These are phyloP conservation scores for Termitomyces sp. DNA, from an alignment of 768 basidiomycete species.

Conservation along the genomic window DNA sequence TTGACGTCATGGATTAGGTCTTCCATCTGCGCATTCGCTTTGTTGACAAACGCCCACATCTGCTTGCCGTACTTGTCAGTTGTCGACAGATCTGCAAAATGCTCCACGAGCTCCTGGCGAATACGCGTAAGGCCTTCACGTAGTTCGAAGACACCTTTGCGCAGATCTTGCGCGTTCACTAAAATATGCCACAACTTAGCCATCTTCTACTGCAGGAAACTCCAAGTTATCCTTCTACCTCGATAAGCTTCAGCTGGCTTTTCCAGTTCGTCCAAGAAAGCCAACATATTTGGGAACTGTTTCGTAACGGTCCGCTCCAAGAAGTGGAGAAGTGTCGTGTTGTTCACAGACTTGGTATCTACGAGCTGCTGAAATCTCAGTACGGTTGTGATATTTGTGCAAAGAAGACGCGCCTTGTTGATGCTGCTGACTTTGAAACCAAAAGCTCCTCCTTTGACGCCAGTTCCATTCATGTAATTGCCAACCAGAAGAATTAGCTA, in stretches of 20 bases:
- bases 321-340: constrained; percentile 93
- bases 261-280: constrained; percentile 82
- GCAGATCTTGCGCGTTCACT: constrained; percentile 87
- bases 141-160: constrained; percentile 68
- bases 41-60: constrained; percentile 88
- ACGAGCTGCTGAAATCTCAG: constrained; percentile 56
- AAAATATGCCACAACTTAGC: constrained; percentile 8
- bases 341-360: constrained; percentile 94
- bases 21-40: constrained; percentile 68
- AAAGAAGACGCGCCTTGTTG: constrained; percentile 62
- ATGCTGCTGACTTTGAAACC: constrained; percentile 97
- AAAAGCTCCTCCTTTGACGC: constrained; percentile 93
- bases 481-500: constrained; percentile 90
- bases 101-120: constrained; percentile 69
- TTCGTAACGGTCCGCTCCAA: constrained; percentile 82
- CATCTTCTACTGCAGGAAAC: not conserved
- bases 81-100: constrained; percentile 68
- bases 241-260: constrained; percentile 91
- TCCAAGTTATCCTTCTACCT: constrained; percentile 42
- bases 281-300: constrained; percentile 83
- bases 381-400: not conserved
- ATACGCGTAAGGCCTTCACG: constrained; percentile 75
- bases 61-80: constrained; percentile 80
- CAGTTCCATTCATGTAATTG: constrained; percentile 97
- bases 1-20: constrained; percentile 86